Evolutionary conservation across 257 asterid genomes (phyloP).

Genomic region (Penstemon newberryi): DNA sequence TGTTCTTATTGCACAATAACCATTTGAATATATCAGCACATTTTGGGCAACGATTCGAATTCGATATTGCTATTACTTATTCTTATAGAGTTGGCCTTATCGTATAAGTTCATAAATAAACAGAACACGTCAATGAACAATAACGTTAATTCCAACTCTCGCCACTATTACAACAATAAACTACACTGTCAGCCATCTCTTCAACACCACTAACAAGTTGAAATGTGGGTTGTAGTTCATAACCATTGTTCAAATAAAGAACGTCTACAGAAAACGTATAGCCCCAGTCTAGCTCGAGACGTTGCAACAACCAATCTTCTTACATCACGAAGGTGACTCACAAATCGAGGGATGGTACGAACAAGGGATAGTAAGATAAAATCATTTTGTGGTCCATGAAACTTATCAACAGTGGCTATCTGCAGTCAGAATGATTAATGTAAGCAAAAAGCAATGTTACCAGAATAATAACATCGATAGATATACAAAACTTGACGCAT

Average conservation of each 20-base stretch:
- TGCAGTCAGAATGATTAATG: conserved; percentile 33
- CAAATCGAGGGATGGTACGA: conserved; percentile 76
- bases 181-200: conserved; percentile 78
- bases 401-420: conserved; percentile 95
- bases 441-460: conserved; percentile 14
- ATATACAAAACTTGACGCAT: neutral
- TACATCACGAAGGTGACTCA: conserved; percentile 98
- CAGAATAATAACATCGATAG: conserved; percentile 7
- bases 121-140: neutral
- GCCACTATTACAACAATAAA: conserved; percentile 25
- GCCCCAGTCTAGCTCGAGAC: conserved; percentile 99
- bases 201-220: conserved; percentile 69
- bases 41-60: too few relatives aligned
- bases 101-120: too few relatives aligned
- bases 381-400: conserved; percentile 99
- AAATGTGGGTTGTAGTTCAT: conserved; percentile 91
- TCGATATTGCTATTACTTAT: too few relatives aligned
- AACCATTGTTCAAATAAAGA: conserved; percentile 93
- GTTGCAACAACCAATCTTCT: conserved; percentile 97
- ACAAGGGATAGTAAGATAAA: conserved; percentile 83
- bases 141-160: neutral
- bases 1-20: too few relatives aligned
- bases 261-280: conserved; percentile 86
- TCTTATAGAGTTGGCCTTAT: too few relatives aligned
- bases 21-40: too few relatives aligned